These are phyloP conservation scores for Talaromyces sp. DNA, from an alignment of 2,329 filamentous ascomycete genomes.

Conservation along the genomic window DNA sequence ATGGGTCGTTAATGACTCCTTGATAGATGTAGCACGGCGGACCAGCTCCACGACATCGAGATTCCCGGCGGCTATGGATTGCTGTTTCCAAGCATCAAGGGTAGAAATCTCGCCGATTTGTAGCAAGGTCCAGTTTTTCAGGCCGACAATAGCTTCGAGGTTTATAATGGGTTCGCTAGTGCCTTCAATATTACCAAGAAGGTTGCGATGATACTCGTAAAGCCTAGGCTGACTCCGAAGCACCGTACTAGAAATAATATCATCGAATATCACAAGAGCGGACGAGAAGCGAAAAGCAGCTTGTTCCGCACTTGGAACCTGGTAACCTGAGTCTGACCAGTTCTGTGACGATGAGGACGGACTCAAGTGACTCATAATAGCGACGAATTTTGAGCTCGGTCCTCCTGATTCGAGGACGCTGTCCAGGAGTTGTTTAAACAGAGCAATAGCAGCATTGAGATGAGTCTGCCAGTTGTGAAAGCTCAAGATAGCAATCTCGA, in stretches of 20 bases:
- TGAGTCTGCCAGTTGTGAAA: slow-evolving; percentile 28
- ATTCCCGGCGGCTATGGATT: slow-evolving; percentile 24
- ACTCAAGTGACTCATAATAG: neutral
- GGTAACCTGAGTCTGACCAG: slow-evolving; percentile 7
- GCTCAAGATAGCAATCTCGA: slow-evolving; percentile 15
- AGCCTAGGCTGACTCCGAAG: slow-evolving; percentile 26
- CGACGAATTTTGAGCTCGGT: neutral
- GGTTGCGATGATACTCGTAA: slow-evolving; percentile 13
- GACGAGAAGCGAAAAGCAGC: slow-evolving; percentile 33
- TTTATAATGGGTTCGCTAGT: slow-evolving; percentile 22
- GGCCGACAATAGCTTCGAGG: slow-evolving; percentile 51
- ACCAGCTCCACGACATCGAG: slow-evolving; percentile 7
- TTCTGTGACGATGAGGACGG: neutral
- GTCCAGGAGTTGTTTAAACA: slow-evolving; percentile 23
- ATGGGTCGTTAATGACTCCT: neutral
- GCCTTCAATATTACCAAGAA: slow-evolving; percentile 17
- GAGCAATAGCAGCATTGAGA: slow-evolving; percentile 25
- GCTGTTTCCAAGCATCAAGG: slow-evolving; percentile 54
- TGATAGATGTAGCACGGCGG: slow-evolving; percentile 5
- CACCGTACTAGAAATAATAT: slow-evolving; percentile 31
- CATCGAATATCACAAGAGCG: slow-evolving; percentile 28
- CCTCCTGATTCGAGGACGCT: neutral
- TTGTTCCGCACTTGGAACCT: slow-evolving; percentile 29
- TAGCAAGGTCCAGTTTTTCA: slow-evolving; percentile 54
- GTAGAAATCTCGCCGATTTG: slow-evolving; percentile 51